phyloP scores from a whole-genome alignment of 2,329 filamentous ascomycete genomes.

The Xylaria sp. region DNA sequence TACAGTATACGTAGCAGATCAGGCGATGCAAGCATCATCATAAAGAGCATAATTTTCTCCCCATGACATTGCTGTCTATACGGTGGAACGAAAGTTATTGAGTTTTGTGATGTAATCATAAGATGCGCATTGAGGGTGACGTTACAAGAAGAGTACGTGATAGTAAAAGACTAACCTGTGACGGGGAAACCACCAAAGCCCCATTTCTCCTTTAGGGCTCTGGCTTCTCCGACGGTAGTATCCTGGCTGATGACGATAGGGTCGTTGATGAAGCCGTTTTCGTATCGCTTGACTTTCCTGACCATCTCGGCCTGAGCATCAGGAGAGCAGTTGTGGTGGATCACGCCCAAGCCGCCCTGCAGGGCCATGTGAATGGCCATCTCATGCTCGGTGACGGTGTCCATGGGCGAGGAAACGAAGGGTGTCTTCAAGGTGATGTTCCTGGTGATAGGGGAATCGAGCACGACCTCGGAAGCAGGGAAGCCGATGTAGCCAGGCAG shows the following conservation, averaged over 20 bases:
- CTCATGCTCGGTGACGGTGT: slow-evolving; percentile 98
- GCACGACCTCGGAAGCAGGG: slow-evolving; percentile 84
- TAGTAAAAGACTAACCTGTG: slow-evolving; percentile 77
- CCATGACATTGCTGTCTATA: slow-evolving; percentile 88
- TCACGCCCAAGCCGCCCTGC: slow-evolving; percentile 89
- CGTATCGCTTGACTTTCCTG: slow-evolving; percentile 97
- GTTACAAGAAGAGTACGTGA: slow-evolving; percentile 20
- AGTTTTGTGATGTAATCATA: slow-evolving; percentile 82
- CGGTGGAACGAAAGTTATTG: slow-evolving; percentile 99
- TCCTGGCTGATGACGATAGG: slow-evolving; percentile 89
- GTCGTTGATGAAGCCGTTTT: slow-evolving; percentile 98
- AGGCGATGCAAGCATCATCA: slow-evolving; percentile 49
- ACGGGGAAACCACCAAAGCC: slow-evolving; percentile 98
- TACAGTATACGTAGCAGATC: slow-evolving; percentile 27
- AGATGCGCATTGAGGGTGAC: slow-evolving; percentile 47
- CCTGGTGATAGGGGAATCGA: slow-evolving; percentile 95
- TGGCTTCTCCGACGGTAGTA: slow-evolving; percentile 91
- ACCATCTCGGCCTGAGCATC: slow-evolving; percentile 99
- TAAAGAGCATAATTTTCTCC: slow-evolving; percentile 70
- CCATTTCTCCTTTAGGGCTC: slow-evolving; percentile 95
- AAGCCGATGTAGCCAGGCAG: slow-evolving; percentile 99
- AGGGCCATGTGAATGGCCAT: slow-evolving; percentile 99
- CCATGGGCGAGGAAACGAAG: slow-evolving; percentile 98
- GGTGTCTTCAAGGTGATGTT: slow-evolving; percentile 95
- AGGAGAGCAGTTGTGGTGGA: slow-evolving; percentile 99